phyloP scores from a whole-genome alignment of 2,329 filamentous ascomycete genomes.

The Dothistroma pini region DNA sequence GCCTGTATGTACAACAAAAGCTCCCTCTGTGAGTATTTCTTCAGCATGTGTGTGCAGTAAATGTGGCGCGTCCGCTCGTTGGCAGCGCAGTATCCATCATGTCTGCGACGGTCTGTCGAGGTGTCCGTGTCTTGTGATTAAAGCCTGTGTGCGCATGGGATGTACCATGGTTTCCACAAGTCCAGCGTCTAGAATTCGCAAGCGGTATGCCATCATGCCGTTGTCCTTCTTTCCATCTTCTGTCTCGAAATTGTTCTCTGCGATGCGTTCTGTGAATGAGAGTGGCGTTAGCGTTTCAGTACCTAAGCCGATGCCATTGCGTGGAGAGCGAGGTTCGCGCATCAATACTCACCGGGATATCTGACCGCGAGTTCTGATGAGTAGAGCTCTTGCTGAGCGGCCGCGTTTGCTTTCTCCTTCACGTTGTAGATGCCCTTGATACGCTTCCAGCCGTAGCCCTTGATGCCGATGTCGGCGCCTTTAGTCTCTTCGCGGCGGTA shows the following conservation, averaged over 20 bases:
- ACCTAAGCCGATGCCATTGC: too few species aligned
- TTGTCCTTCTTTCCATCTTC: background rate
- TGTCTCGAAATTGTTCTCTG: background rate
- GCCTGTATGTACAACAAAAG: too few species aligned
- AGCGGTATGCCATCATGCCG: background rate
- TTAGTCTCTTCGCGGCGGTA: background rate
- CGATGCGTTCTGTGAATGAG: background rate
- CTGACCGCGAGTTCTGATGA: background rate
- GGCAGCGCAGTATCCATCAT: too few species aligned
- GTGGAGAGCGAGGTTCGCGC: too few species aligned
- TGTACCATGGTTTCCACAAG: background rate
- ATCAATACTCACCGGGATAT: background rate
- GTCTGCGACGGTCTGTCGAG: too few species aligned
- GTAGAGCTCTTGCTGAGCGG: background rate
- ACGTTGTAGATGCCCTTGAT: background rate
- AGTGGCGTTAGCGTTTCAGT: background rate
- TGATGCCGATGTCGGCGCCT: background rate
- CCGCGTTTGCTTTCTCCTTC: background rate
- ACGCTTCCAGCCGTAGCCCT: background rate
- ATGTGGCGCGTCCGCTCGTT: too few species aligned
- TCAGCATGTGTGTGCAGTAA: too few species aligned
- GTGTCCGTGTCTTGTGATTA: too few species aligned
- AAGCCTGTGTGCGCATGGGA: too few species aligned
- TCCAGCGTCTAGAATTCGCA: background rate
- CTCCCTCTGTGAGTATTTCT: too few species aligned